A percentile compares a stretch with the other conserved stretches of the same genome.
These are phyloP conservation scores for Cryptosporidium canis DNA, from an alignment of 169 alveolate genomes.

Conservation along the genomic window DNA sequence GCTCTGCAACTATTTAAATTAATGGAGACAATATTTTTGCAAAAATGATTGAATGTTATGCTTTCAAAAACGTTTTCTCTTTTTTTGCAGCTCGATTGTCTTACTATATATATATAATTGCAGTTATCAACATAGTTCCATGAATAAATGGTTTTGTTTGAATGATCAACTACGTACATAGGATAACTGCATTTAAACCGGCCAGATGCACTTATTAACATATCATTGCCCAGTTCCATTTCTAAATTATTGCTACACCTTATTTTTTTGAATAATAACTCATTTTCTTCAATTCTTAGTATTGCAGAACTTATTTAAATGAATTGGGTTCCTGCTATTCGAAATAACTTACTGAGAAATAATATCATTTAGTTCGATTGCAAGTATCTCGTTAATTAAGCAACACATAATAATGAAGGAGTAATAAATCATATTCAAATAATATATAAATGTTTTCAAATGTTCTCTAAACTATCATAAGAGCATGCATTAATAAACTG, in stretches of 20 bases:
- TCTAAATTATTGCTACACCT: constrained; percentile 12
- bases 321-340: not conserved
- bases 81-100: not conserved
- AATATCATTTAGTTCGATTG: constrained; percentile 6
- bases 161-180: not conserved
- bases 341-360: not conserved
- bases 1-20: not conserved
- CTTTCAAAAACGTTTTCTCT: not conserved
- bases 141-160: constrained; percentile 3
- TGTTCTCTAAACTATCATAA: not conserved
- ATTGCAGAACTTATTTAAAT: not conserved
- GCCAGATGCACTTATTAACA: constrained; percentile 27
- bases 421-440: constrained; percentile 1
- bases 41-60: not conserved
- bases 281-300: not conserved
- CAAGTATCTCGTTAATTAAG: not conserved
- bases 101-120: constrained; percentile 2
- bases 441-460: not conserved
- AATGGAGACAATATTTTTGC: constrained; percentile 3
- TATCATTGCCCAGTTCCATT: not conserved
- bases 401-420: not conserved
- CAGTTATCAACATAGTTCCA: not conserved
- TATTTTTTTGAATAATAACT: not conserved
- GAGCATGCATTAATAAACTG: not conserved
- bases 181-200: constrained; percentile 32